Evolutionary conservation across 352 stramenopile species (phyloP), one percentile per base, ranked within the genome.

Genomic region (Pythium aristosporum): DNA sequence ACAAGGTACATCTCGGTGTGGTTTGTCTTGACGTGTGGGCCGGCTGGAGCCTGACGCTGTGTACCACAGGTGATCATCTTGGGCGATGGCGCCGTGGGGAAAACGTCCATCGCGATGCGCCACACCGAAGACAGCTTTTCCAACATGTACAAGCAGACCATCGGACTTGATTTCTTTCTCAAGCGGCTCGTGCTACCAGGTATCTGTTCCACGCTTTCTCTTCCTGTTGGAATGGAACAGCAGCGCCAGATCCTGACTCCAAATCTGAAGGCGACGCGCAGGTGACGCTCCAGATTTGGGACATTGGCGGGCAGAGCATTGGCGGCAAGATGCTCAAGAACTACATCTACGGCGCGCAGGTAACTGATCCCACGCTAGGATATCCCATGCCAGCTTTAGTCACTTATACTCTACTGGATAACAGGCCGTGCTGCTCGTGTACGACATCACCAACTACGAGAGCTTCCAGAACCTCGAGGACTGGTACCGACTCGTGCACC

Each of bases 361-460:
- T 95, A 57, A 39, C 9, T 42, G 43, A 7, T 7, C 58, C 12
- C 20, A 3, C 41, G 16, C 23, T 11, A 30, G 18, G 18, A 43
- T 15, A 39, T 36, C 49, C 18, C 30, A 25, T 41, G 3, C 1
- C 9, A n/a, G 61, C 20, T 50, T 25, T 50, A n/a, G 15, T 42
- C 37, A 42, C 10, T 42, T 42, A 42, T 3, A 46, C 39, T 16
- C 16, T 46, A 30, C 2, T 11, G 34, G 30, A 9, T 37, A 43
- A 6, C 39, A 91, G 84, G 91, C 87, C 2, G 87, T 98, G 44
- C 63, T 98, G 43, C 69, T 98, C 28, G 92, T 96, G 53, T 98
- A 98, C 69, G 94, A 98, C 77, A 96, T 98, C 67, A 98, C 94
- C 52, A 98, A 98, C 75, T 97, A 97, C 63, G 90, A 98, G 66